Base-by-base conservation (phyloP, 192 early-diverging fungal species). In the Blastocladiella britannica region DNA sequence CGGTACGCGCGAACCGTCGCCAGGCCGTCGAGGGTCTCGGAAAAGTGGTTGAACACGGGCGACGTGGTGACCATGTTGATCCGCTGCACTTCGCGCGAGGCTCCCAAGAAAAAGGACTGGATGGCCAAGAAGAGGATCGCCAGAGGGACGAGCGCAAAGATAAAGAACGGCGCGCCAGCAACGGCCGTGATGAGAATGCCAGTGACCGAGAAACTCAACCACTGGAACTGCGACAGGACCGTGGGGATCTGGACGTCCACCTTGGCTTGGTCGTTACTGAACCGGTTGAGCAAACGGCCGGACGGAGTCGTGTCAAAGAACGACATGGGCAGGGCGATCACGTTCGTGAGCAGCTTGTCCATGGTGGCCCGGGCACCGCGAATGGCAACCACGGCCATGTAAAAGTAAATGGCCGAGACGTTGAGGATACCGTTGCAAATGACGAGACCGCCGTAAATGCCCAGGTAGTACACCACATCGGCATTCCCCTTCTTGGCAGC, bases 1-100 rank as follows among this genome's bases (percentile, higher is more conserved):
- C 80, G 78, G 63, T 88, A 88, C 62, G 69, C 77, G 37, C 90
- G 79, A 52, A 94, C 76, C 31, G 85, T 60, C 88, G 88, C 91
- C 53, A 87, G 74, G 43, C 87, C 87, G 4, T 62, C 71, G 24
- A 88, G 71, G 28, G 84, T 81, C 69, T 97, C 88, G 60, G 76
- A 80, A 62, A 91, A 90, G 60, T 86, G 78, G 55, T 85, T 74
- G 64, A 82, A 80, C 25, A 90, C 78, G 6, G 89, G 86, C 28
- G 76, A 76, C 61, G 81, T 74, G 4, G 83, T 74, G 26, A 82
- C 72, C 1, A 83, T 80, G 67, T 92, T 86, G 12, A 91, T 65
- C 25, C 93, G 80, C 76, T 97, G 91, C 52, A 94, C 67, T 63
- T 94, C 89, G 53, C 93, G 76, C 7, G 87, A 87, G 8, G 83